These are phyloP conservation scores for Gossypium gossypioides DNA, from an alignment of 441 rosid genomes.

Conservation along the genomic window DNA sequence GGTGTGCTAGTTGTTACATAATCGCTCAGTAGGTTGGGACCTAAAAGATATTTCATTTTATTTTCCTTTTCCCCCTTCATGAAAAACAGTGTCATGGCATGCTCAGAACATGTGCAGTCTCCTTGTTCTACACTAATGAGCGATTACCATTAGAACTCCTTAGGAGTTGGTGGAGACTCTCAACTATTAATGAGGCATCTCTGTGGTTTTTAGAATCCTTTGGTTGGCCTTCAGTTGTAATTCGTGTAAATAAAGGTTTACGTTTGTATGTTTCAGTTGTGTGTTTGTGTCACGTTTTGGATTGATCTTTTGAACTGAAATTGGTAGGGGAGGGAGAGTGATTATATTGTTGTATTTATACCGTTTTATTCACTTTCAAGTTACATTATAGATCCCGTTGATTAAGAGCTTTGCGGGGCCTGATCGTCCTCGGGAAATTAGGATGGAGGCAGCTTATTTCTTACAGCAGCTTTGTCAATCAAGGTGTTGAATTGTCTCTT, in stretches of 20 bases:
- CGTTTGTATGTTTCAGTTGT: not conserved
- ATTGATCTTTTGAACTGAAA: not conserved
- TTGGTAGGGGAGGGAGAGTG: not conserved
- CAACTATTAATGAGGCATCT: not conserved
- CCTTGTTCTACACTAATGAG: not conserved
- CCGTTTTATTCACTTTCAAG: constrained; percentile 19
- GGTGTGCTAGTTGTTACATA: not conserved
- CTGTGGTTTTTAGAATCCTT: not conserved
- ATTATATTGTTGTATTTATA: not conserved
- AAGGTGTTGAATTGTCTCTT: constrained; percentile 41
- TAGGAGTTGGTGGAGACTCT: not conserved
- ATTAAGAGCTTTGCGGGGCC: constrained; percentile 68
- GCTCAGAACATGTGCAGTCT: not conserved
- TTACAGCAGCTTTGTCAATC: constrained; percentile 96
- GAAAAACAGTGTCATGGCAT: not conserved
- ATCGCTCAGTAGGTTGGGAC: not conserved
- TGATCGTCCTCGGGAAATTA: constrained; percentile 77
- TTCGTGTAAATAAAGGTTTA: not conserved
- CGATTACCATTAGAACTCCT: not conserved
- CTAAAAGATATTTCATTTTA: not conserved
- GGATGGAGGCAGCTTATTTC: constrained; percentile 90
- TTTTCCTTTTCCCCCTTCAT: not conserved
- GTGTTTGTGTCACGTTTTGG: not conserved
- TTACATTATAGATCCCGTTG: constrained; percentile 65
- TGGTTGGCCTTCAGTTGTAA: not conserved